Conservation (phyloP, 1,284 basidiomycete species). For the Spongiforma sp. region DNA sequence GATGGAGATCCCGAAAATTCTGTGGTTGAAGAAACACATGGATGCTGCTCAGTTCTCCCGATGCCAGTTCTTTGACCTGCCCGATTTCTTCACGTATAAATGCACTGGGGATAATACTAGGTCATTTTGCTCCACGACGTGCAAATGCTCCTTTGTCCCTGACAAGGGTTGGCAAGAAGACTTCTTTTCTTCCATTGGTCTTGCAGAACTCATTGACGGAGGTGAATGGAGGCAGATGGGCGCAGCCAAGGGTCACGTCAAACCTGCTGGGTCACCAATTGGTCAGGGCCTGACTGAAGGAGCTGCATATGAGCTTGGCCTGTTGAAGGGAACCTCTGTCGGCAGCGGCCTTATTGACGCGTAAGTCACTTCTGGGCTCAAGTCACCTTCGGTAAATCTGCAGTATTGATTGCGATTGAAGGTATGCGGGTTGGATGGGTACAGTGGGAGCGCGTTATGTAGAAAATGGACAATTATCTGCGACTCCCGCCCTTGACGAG, state of each 20-base stretch:
- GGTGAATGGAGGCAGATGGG: conserved; percentile 82
- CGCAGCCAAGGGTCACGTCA: conserved; percentile 65
- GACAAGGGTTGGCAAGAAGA: conserved; percentile 87
- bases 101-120: conserved; percentile 83
- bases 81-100: conserved; percentile 95
- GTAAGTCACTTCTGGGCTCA: conserved; percentile 41
- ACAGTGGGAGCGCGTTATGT: conserved; percentile 87
- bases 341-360: conserved; percentile 97
- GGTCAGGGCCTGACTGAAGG: conserved; percentile 81
- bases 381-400: background rate
- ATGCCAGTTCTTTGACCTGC: conserved; percentile 97
- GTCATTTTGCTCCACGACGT: conserved; percentile 93
- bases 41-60: conserved; percentile 71
- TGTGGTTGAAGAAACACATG: conserved; percentile 97
- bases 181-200: conserved; percentile 86
- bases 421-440: conserved; percentile 98
- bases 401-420: conserved; percentile 34
- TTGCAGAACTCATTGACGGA: conserved; percentile 69
- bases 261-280: conserved; percentile 93
- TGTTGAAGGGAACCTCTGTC: conserved; percentile 90
- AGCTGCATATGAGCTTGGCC: conserved; percentile 87
- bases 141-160: conserved; percentile 98
- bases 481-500: conserved; percentile 68
- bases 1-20: conserved; percentile 97
- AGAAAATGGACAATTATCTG: conserved; percentile 57